Evolutionary conservation across 2,329 filamentous ascomycete genomes (phyloP), one percentile per base, ranked within the genome.

Genomic region (Diaporthe humulicola): DNA sequence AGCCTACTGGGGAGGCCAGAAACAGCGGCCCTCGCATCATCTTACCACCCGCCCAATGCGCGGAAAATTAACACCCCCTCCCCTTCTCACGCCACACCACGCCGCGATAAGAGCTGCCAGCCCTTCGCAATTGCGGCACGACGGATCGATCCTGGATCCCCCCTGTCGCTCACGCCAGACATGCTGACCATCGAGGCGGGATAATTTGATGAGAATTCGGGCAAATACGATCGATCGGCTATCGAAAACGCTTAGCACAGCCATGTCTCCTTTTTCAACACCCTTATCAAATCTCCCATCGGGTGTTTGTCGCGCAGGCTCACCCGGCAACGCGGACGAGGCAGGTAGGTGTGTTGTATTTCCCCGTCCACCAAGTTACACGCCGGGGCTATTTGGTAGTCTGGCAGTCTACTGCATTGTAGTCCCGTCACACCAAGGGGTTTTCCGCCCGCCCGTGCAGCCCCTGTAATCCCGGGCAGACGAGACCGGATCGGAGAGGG

Each of bases 61-160:
- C 64, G 64, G 33, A 67, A 30, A 67, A 69, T 54, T 54, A 54
- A n/a, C 25, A 12, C 19, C 30, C 14, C 30, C 48, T 42, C 8
- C 25, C 25, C 45, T 36, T 50, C 64, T 67, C 33, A 69, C 64
- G 48, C 64, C 64, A 69, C 64, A 36, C 64, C 61, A 67, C 61
- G 48, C n/a, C 64, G 64, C 64, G 64, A 69, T 69, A 69, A 69
- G 64, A 69, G 48, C 58, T 57, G n/a, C n/a, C n/a, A 50, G 48
- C 48, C 12, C 30, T 30, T 54, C 33, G 48, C 28, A 54, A 54
- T 69, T 19, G 64, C 33, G 64, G 64, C 45, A 54, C 48, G 64
- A n/a, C 64, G 64, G 64, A 30, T 69, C 17, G 64, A 54, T 69
- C 64, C 64, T 69, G 64, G 64, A 69, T 15, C 33, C 64, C 64